Conservation (phyloP, 2,329 filamentous ascomycete species). For the Nothophoma quercina region DNA sequence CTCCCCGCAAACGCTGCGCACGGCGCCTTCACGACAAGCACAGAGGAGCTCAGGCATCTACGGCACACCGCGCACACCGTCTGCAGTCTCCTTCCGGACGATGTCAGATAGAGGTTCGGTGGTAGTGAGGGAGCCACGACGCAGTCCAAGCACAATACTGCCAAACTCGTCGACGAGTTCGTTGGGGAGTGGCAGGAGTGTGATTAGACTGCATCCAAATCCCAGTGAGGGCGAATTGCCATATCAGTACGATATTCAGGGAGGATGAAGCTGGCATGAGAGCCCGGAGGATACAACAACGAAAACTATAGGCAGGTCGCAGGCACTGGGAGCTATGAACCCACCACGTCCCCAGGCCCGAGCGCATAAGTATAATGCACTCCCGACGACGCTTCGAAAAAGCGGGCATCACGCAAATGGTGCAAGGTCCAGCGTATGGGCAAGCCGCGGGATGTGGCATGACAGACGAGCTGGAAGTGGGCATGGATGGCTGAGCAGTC, state of each 20-base stretch:
- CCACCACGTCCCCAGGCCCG: no score
- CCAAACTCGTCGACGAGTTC: slow-evolving; percentile 43
- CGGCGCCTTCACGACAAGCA: slow-evolving; percentile 37
- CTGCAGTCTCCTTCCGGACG: slow-evolving; percentile 30
- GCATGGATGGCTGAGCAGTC: neutral
- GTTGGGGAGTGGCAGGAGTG: slow-evolving; percentile 35
- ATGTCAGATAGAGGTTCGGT: slow-evolving; percentile 39
- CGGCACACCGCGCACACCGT: slow-evolving; percentile 34
- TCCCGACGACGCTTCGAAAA: no score
- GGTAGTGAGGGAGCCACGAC: slow-evolving; percentile 23
- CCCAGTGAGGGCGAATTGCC: slow-evolving; percentile 42
- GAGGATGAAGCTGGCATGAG: slow-evolving; percentile 20
- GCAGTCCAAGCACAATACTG: slow-evolving; percentile 41
- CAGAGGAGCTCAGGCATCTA: slow-evolving; percentile 32
- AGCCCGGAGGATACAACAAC: neutral
- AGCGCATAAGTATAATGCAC: no score
- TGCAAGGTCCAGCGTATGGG: no score
- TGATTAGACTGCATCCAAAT: slow-evolving; percentile 37
- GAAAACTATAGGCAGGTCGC: neutral
- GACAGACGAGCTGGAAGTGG: neutral
- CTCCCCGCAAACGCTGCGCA: slow-evolving; percentile 41
- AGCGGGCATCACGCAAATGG: no score
- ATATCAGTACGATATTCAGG: slow-evolving; percentile 40
- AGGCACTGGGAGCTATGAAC: no score
- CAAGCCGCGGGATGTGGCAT: neutral